These are phyloP conservation scores for Plicaturopsis crispa DNA, from an alignment of 768 basidiomycete species.

Conservation along the genomic window DNA sequence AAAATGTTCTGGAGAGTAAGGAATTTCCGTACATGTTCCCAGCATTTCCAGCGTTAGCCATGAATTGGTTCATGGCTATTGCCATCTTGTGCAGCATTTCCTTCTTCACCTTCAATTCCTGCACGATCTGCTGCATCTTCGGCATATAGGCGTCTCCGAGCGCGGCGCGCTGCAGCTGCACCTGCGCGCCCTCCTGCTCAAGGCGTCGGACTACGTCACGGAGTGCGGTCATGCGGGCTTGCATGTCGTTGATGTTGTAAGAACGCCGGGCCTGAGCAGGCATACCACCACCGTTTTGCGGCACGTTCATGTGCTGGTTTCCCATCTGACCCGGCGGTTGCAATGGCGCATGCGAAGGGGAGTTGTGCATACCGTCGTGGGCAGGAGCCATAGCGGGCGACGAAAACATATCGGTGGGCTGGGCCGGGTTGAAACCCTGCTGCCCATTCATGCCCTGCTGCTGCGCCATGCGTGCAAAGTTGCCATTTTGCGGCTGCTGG, in stretches of 20 bases:
- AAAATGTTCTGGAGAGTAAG: background rate
- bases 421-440: slow-evolving; percentile 28
- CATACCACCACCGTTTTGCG: slow-evolving; percentile 8
- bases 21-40: slow-evolving; percentile 25
- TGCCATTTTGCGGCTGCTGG: slow-evolving; percentile 36
- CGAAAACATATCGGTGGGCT: slow-evolving; percentile 39
- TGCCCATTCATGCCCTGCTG: slow-evolving; percentile 21
- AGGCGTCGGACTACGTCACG: too few relatives aligned
- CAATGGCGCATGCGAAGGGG: slow-evolving; percentile 32
- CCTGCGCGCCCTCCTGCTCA: slow-evolving; percentile 11
- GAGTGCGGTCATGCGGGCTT: too few relatives aligned
- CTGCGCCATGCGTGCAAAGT: slow-evolving; percentile 26
- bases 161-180: slow-evolving; percentile 13
- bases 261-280: too few relatives aligned
- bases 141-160: slow-evolving; percentile 14
- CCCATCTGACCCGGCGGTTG: slow-evolving; percentile 12
- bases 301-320: slow-evolving; percentile 4
- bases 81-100: slow-evolving; percentile 31
- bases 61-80: slow-evolving; percentile 16
- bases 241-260: too few relatives aligned
- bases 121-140: slow-evolving; percentile 14
- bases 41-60: slow-evolving; percentile 18
- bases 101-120: slow-evolving; percentile 25
- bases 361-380: slow-evolving; percentile 42
- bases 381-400: slow-evolving; percentile 32